Conservation (phyloP, 345 rosid genomes). For the Kandelia obovata region DNA sequence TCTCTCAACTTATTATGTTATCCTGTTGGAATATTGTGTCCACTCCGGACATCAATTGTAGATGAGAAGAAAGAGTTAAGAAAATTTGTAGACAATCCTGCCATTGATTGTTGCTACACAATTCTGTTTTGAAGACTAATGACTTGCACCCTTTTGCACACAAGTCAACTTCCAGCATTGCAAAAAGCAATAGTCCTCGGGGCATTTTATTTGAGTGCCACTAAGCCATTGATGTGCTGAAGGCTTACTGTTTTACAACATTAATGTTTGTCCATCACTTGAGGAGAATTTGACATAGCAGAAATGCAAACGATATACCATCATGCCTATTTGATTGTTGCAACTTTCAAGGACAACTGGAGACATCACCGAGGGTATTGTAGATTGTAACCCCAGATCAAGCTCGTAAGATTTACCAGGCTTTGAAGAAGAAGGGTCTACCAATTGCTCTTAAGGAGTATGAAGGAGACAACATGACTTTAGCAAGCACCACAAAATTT, state of each 20-base stretch:
- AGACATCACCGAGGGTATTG: constrained; percentile 9
- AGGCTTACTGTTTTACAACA: not conserved
- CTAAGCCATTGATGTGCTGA: not conserved
- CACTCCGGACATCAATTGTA: too few species aligned
- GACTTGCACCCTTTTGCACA: not conserved
- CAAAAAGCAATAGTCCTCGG: not conserved
- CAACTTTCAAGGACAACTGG: not conserved
- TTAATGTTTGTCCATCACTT: not conserved
- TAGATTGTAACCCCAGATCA: constrained; percentile 91
- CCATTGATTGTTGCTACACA: too few species aligned
- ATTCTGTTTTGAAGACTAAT: not conserved
- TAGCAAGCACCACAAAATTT: constrained; percentile 49
- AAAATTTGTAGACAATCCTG: too few species aligned
- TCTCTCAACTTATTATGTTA: too few species aligned
- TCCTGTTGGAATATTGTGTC: too few species aligned
- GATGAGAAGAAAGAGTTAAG: too few species aligned
- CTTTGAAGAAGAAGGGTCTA: constrained; percentile 76
- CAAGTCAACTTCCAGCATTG: not conserved
- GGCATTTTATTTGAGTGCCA: not conserved
- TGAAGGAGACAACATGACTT: constrained; percentile 96
- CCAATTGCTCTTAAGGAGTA: constrained; percentile 93
- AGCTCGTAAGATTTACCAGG: constrained; percentile 75
- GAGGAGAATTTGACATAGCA: too few species aligned
- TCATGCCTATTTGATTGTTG: not conserved
- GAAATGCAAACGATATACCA: too few species aligned